Conservation (phyloP, 768 basidiomycete species). For the Xanthoconium purpureum region DNA sequence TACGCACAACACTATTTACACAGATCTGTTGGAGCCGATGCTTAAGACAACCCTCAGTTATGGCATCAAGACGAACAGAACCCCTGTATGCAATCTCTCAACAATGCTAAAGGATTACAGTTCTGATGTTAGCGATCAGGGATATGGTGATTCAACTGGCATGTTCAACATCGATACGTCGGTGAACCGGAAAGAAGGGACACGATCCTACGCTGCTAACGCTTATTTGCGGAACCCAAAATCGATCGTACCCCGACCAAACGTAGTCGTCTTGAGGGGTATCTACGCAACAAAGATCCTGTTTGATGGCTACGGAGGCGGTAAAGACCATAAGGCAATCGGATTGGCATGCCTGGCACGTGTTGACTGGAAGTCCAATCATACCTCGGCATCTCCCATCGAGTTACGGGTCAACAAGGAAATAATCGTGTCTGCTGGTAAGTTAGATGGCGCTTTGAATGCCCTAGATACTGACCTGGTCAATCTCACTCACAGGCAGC, state of each 20-base stretch:
- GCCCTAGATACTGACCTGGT: background rate
- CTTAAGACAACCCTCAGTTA: conserved; percentile 4
- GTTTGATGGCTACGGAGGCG: background rate
- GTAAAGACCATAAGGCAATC: background rate
- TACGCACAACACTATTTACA: conserved; percentile 15
- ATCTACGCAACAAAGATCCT: conserved; percentile 11
- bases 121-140: conserved; percentile 4
- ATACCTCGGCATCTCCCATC: background rate
- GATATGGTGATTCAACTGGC: conserved; percentile 13
- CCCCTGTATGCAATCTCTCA: conserved; percentile 5
- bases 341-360: conserved; percentile 13
- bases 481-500: background rate
- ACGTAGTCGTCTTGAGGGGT: conserved; percentile 7
- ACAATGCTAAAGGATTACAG: background rate
- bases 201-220: conserved; percentile 18
- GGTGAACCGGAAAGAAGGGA: conserved; percentile 14
- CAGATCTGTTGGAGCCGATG: conserved; percentile 11
- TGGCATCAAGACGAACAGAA: conserved; percentile 18
- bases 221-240: conserved; percentile 12
- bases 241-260: conserved; percentile 7
- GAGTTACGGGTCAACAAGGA: background rate
- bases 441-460: background rate
- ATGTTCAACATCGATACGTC: conserved; percentile 20
- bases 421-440: background rate
- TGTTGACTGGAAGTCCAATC: conserved; percentile 7